Evolutionary conservation across 1,284 basidiomycete genomes (phyloP).

Genomic region (Sporisorium reilianum): DNA sequence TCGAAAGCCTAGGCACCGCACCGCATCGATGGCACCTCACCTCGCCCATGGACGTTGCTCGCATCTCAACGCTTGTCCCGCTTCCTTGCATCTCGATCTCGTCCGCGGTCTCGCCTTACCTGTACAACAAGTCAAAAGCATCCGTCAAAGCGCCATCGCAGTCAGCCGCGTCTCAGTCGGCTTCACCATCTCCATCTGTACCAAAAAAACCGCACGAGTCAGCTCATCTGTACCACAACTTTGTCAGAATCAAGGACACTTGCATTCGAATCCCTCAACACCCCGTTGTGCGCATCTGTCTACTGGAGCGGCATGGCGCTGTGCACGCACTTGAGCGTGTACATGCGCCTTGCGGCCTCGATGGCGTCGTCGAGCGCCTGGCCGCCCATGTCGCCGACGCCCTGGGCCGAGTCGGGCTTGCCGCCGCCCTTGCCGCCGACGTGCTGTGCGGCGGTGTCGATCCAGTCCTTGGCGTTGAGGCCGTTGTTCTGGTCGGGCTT

Average conservation of each 20-base stretch:
- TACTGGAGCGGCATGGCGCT: constrained; percentile 37
- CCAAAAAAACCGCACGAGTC: too few species aligned
- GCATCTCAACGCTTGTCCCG: not conserved
- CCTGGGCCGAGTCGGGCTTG: constrained; percentile 65
- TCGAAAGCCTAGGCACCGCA: not conserved
- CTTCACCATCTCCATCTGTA: not conserved
- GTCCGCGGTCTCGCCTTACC: too few species aligned
- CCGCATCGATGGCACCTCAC: not conserved
- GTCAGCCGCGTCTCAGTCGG: not conserved
- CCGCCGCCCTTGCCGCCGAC: constrained; percentile 66
- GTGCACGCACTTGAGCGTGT: constrained; percentile 39
- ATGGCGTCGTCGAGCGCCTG: constrained; percentile 62
- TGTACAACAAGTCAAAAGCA: not conserved
- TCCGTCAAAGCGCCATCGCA: not conserved
- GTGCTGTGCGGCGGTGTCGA: constrained; percentile 55
- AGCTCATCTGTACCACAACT: not conserved
- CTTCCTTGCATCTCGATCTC: too few species aligned
- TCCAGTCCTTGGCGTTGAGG: constrained; percentile 64
- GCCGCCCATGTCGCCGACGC: constrained; percentile 62
- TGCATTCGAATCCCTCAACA: too few species aligned
- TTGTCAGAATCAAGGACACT: too few species aligned
- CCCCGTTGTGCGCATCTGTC: not conserved
- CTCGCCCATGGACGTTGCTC: not conserved
- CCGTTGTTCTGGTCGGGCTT: constrained; percentile 55
- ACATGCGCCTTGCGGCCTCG: constrained; percentile 43